These are phyloP conservation scores for Dichomitus squalens DNA, from an alignment of 1,284 basidiomycete genomes.

Conservation along the genomic window DNA sequence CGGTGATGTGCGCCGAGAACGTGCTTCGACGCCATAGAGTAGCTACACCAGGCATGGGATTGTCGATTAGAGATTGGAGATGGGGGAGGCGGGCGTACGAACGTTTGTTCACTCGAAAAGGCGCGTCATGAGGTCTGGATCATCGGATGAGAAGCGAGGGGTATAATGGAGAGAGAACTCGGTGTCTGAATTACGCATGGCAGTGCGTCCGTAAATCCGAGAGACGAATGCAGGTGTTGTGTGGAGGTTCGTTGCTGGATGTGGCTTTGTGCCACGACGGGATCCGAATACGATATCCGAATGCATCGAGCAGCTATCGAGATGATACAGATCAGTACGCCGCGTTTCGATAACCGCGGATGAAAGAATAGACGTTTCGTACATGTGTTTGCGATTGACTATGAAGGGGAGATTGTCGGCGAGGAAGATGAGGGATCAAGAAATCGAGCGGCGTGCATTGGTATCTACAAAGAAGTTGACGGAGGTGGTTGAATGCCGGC, in stretches of 20 bases:
- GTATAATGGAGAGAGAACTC: neutral
- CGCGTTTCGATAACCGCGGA: conserved; percentile 6
- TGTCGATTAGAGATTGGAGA: neutral
- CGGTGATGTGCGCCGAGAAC: conserved; percentile 10
- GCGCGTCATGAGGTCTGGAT: conserved; percentile 8
- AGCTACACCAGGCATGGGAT: neutral
- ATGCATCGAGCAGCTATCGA: conserved; percentile 6
- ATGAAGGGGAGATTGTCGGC: neutral
- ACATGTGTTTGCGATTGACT: neutral
- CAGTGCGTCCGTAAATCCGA: neutral
- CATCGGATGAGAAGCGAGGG: conserved; percentile 1
- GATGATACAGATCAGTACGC: conserved; percentile 14
- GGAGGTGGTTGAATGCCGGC: neutral
- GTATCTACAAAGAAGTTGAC: neutral
- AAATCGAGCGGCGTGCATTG: neutral
- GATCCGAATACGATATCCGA: conserved; percentile 1
- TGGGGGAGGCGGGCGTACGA: conserved; percentile 5
- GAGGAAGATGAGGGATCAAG: neutral
- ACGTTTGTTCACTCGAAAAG: conserved; percentile 14
- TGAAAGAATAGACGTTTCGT: conserved; percentile 4
- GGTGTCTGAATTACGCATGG: neutral
- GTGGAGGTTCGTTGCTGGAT: conserved; percentile 11
- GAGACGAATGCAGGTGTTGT: neutral
- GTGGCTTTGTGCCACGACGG: neutral
- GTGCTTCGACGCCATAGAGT: conserved; percentile 7